Evolutionary conservation across 116 monocot genomes (phyloP), one percentile per base, ranked within the genome.

Genomic region (Posidonia oceanica): DNA sequence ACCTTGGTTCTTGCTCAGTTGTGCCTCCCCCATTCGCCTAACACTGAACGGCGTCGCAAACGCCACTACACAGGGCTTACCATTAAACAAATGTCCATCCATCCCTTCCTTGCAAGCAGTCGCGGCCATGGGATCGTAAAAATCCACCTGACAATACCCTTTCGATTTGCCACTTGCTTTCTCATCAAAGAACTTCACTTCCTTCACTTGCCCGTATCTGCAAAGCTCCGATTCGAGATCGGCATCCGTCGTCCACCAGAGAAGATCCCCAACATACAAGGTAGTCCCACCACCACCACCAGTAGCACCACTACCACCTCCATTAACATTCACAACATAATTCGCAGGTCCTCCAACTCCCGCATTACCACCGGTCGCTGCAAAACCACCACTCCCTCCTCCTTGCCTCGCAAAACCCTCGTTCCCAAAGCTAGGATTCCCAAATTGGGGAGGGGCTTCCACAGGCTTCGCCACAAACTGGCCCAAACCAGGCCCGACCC

Each of bases 161-260:
- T 85, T 91, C 12, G 88, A 91, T 54, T 88, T 91, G 52, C 83
- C 87, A 63, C 87, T 91, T 7, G 91, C 88, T 62, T 79, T 79
- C 79, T 88, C 91, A 58, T 87, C 91, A 23, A 83, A 91, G 79
- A 91, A 88, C 66, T 75, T 85, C 29, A 88, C 71, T 70, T 87
- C 88, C 69, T 88, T 85, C 61, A 85, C 83, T 64, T 78, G 69
- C 29, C 91, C 91, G 63, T 77, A 87, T 77, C 78, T 78, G 15
- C 61, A 79, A 36, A 81, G 59, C 72, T 69, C 81, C 3, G 52
- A 66, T 73, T 91, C 91, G 6, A 91, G 64, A 21, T 91, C 85
- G 0, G 88, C 85, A 75, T 91, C 91, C 11, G 91, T 91, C 3
- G 91, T 91, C 91, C 91, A 91, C 91, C 91, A 91, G 38, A 87